Evolutionary conservation across 495 filamentous ascomycete species (phyloP).

Genomic region (Talaromyces ruber): DNA sequence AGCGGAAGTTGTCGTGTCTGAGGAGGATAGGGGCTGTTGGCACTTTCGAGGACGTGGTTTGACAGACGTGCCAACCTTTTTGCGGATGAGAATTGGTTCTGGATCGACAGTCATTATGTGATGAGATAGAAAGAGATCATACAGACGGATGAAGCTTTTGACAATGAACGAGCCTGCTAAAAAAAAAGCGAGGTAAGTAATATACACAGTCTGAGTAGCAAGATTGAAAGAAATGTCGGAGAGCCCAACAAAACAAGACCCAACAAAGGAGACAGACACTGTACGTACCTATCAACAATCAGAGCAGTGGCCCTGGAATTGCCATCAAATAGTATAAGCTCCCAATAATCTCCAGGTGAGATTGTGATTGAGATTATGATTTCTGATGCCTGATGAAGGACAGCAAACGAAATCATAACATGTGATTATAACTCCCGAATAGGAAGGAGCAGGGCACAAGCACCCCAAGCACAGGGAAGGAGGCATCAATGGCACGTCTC

Average conservation of each 20-base stretch:
- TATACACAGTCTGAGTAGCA: background rate
- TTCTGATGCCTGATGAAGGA: too few species aligned
- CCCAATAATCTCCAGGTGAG: background rate
- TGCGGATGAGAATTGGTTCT: background rate
- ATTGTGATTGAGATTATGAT: too few species aligned
- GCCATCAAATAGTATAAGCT: background rate
- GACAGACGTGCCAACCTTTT: background rate
- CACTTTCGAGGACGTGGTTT: background rate
- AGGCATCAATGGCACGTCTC: background rate
- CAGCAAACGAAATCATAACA: background rate
- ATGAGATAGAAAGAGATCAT: background rate
- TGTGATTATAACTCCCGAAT: background rate
- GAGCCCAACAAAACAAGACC: background rate
- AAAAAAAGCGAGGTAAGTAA: background rate
- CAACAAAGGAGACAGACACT: background rate
- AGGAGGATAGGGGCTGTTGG: background rate
- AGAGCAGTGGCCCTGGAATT: background rate
- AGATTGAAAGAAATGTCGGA: background rate
- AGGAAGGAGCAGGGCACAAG: background rate
- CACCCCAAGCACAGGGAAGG: background rate
- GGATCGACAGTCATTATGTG: background rate
- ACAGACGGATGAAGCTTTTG: background rate
- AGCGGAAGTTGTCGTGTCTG: background rate
- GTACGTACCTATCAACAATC: background rate
- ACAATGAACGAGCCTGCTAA: background rate